Evolutionary conservation across 2,329 filamentous ascomycete species (phyloP), one percentile per base, ranked within the genome.

Genomic region (Aspergillus calidoustus): DNA sequence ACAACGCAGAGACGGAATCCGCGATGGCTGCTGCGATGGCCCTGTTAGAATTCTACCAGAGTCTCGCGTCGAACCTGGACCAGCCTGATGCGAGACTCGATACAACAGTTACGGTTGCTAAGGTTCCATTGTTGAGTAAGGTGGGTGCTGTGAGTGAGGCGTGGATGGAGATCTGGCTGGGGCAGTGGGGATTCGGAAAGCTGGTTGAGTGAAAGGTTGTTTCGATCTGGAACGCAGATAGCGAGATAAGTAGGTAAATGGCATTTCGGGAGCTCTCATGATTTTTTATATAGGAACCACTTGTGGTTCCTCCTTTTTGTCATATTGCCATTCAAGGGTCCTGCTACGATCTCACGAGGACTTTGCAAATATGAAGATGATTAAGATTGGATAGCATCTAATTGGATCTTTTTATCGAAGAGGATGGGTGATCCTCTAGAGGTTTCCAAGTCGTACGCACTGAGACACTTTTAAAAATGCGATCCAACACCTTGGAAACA

Each of bases 101-200:
- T 43, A 60, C 47, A 6, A 8, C 17, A 7, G 17, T 47, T 23
- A 60, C 58, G 15, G 46, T 47, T 22, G 19, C n/a, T 13, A 30
- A 19, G 17, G 28, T 56, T 6, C 47, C 58, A 8, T 15, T 5
- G 6, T 49, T 60, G 25, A 34, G 19, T 28, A 11, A n/a, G 13
- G 53, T 28, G 4, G 58, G 58, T 9, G n/a, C 52, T 11, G 53
- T 60, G 8, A 46, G 38, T 23, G 34, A 46, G 22, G 34, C 23
- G 9, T 56, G 58, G 53, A 41, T 60, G 25, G 47, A 56, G 22
- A 22, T 25, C n/a, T 60, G 58, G 47, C 30, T 60, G 52, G 53
- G 52, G 51, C 47, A 60, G 19, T 56, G 52, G 53, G 47, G 58
- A 19, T 23, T 60, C 53, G 44, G 30, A 28, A 19, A 31, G 15